These are phyloP conservation scores for Pythium biforme DNA, from an alignment of 352 stramenopile genomes.

Conservation along the genomic window DNA sequence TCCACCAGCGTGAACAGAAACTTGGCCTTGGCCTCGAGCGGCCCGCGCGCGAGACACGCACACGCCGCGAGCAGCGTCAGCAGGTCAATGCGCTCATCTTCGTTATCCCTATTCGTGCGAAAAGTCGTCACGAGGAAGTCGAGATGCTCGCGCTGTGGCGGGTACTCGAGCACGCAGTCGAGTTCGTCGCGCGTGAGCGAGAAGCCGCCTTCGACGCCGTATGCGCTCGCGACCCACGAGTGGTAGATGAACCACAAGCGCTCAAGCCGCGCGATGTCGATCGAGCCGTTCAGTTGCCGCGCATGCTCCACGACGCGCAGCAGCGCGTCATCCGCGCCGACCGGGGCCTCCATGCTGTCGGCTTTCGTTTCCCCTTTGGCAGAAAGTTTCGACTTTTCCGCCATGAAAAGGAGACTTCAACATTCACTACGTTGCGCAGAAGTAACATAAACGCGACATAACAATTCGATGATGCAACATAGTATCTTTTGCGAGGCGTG, in stretches of 20 bases:
- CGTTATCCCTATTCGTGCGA: not conserved
- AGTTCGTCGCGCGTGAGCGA: constrained; percentile 61
- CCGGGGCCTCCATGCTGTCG: not conserved
- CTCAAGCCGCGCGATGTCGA: constrained; percentile 51
- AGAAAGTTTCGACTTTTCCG: not conserved
- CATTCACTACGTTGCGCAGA: not conserved
- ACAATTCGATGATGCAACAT: constrained; percentile 11
- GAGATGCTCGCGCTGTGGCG: constrained; percentile 28
- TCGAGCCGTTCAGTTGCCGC: constrained; percentile 38
- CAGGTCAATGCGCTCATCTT: constrained; percentile 53
- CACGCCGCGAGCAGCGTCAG: constrained; percentile 50
- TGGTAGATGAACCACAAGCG: constrained; percentile 57
- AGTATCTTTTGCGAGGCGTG: constrained; percentile 19
- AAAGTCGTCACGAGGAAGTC: constrained; percentile 60
- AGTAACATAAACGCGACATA: not conserved
- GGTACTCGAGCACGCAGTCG: constrained; percentile 59
- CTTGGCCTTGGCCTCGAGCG: constrained; percentile 47
- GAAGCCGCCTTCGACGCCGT: constrained; percentile 57
- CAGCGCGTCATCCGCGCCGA: constrained; percentile 1
- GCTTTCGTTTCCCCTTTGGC: no score
- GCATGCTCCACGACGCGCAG: constrained; percentile 34
- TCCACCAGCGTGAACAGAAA: constrained; percentile 73
- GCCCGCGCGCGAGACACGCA: constrained; percentile 44
- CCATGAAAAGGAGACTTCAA: constrained; percentile 19
- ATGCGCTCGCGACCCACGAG: constrained; percentile 39